Percentiles rank a stretch among this genome's conserved stretches.
phyloP scores from a whole-genome alignment of 2,329 filamentous ascomycete genomes.

The Laburnicola sp. region DNA sequence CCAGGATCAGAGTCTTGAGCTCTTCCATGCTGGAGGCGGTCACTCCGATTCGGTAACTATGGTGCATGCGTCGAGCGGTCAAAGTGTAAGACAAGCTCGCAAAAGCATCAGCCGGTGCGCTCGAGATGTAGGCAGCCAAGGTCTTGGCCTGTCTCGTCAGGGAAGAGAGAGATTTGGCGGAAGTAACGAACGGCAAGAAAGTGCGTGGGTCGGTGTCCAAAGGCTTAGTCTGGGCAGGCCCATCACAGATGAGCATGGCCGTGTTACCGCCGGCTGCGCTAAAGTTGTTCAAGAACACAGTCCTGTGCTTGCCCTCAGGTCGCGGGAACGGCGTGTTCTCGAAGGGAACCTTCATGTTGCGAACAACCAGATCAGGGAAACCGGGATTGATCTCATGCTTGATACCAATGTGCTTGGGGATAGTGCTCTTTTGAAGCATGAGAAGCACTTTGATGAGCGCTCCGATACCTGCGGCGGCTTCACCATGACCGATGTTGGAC shows the following conservation, averaged over 20 bases:
- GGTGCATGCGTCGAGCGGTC: constrained; percentile 29
- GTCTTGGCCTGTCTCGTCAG: background rate
- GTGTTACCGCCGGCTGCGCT: constrained; percentile 46
- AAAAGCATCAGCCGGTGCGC: constrained; percentile 17
- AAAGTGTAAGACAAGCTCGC: constrained; percentile 22
- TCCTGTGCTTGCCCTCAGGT: constrained; percentile 19
- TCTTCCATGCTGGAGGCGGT: constrained; percentile 7
- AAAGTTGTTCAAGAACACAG: constrained; percentile 44
- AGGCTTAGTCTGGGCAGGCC: constrained; percentile 12
- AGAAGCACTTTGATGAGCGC: constrained; percentile 42
- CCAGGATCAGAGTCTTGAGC: constrained; percentile 1
- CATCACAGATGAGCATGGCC: constrained; percentile 29
- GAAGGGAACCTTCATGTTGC: constrained; percentile 36
- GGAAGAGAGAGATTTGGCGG: background rate
- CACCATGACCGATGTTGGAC: constrained; percentile 42
- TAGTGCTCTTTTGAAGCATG: constrained; percentile 23
- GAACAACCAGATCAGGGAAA: constrained; percentile 58
- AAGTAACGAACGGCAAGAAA: constrained; percentile 11
- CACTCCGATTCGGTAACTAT: constrained; percentile 19
- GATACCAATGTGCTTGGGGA: constrained; percentile 61
- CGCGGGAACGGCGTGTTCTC: constrained; percentile 50
- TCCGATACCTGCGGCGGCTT: constrained; percentile 37
- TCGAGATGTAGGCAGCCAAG: constrained; percentile 6
- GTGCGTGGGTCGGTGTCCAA: background rate
- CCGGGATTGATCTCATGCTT: constrained; percentile 32